These are phyloP conservation scores for Neofusicoccum sp. DNA, from an alignment of 2,329 filamentous ascomycete species.

Conservation along the genomic window DNA sequence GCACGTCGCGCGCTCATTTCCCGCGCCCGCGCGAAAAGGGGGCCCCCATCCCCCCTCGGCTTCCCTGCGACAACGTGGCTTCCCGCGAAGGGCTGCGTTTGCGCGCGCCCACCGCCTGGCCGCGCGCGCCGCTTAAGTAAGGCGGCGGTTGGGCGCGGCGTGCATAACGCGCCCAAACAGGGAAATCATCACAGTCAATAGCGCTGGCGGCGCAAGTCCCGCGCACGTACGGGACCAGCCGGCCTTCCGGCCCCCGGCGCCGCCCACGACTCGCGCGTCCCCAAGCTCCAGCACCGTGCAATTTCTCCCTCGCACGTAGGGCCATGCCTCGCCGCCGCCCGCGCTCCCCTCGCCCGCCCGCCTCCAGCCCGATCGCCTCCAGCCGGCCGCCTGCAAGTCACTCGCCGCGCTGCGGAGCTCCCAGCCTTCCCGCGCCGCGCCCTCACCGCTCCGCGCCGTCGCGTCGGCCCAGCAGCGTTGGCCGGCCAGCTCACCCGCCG, in stretches of 20 bases:
- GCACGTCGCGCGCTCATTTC: conserved; percentile 13
- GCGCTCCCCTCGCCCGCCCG: neutral
- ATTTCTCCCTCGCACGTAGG: conserved; percentile 12
- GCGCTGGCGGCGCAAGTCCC: neutral
- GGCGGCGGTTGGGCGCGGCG: neutral
- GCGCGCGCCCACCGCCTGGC: conserved; percentile 3
- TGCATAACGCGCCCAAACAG: conserved; percentile 15
- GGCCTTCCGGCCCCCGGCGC: conserved; percentile 5
- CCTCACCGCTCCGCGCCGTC: conserved; percentile 16
- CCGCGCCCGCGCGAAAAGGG: conserved; percentile 15
- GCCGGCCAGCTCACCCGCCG: conserved; percentile 17
- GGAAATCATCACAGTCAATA: conserved; percentile 16
- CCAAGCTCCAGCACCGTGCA: neutral
- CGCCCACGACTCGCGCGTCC: conserved; percentile 8
- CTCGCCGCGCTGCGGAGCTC: conserved; percentile 8
- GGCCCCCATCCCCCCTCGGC: neutral
- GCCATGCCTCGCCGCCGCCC: neutral
- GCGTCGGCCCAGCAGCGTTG: conserved; percentile 14
- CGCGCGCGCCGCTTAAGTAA: neutral
- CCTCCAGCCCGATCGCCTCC: conserved; percentile 10
- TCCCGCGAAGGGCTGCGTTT: conserved; percentile 13
- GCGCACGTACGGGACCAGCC: conserved; percentile 15
- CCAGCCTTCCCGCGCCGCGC: conserved; percentile 4
- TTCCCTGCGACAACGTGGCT: conserved; percentile 19
- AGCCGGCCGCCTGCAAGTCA: conserved; percentile 4